phyloP scores from a whole-genome alignment of 148 eudicot genomes.

The Pharnaceum exiguum region DNA sequence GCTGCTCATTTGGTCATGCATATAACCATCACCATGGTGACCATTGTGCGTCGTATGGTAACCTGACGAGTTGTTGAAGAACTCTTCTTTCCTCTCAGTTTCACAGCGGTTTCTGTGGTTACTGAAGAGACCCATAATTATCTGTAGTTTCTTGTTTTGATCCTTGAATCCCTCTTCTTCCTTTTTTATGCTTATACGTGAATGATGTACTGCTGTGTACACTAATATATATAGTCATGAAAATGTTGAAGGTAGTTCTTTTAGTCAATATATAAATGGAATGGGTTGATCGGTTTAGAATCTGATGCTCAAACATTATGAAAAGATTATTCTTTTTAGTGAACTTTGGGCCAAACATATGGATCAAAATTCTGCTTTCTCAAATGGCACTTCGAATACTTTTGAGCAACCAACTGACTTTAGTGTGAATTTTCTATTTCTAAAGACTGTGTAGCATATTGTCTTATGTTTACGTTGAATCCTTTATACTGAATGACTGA shows the following conservation, averaged over 20 bases:
- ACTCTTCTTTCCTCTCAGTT: slow-evolving; percentile 17
- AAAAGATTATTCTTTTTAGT: slow-evolving; percentile 4
- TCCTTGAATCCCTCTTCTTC: neutral
- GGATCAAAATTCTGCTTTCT: too few species aligned
- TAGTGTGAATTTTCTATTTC: too few species aligned
- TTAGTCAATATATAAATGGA: too few species aligned
- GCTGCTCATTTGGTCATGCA: too few species aligned
- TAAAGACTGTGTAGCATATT: too few species aligned
- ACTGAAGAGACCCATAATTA: slow-evolving; percentile 10
- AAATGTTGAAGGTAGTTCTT: neutral
- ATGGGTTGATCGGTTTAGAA: too few species aligned
- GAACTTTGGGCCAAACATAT: too few species aligned
- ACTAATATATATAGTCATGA: slow-evolving; percentile 18
- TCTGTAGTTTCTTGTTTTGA: neutral
- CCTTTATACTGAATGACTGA: too few species aligned
- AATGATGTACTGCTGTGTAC: neutral
- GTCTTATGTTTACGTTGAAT: too few species aligned
- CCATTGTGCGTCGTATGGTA: slow-evolving; percentile 9
- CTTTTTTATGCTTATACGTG: slow-evolving; percentile 1
- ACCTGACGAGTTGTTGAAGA: slow-evolving; percentile 19
- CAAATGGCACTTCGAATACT: too few species aligned
- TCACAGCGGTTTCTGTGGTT: slow-evolving; percentile 21
- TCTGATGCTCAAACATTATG: slow-evolving; percentile 11
- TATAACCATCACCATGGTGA: slow-evolving; percentile 8
- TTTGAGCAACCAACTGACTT: too few species aligned